Conservation (phyloP, 257 asterid genomes). For the Nicotiana sylvestris region DNA sequence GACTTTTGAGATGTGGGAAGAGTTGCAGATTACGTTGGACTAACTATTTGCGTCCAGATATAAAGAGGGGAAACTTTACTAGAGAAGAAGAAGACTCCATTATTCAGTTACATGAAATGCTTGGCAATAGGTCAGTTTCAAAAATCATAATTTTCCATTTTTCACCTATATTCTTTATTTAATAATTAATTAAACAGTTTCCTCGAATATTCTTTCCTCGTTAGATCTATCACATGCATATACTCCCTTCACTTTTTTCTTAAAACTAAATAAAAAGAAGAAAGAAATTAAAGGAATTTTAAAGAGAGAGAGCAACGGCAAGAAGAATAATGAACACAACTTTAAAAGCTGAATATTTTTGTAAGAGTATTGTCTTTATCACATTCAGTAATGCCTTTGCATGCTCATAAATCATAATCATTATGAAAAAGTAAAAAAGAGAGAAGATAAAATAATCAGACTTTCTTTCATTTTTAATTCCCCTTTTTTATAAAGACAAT, state of each 20-base stretch:
- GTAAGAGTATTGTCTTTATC: background rate
- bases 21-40: slow-evolving; percentile 59
- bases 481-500: background rate
- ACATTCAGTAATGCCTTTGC: background rate
- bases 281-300: background rate
- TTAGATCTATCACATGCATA: background rate
- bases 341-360: background rate
- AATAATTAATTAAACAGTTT: background rate
- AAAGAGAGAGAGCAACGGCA: background rate
- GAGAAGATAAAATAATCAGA: background rate
- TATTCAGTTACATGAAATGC: slow-evolving; percentile 31
- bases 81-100: slow-evolving; percentile 46
- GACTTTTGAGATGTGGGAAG: slow-evolving; percentile 62
- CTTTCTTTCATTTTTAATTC: background rate
- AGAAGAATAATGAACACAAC: background rate
- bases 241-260: background rate
- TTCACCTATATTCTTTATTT: background rate
- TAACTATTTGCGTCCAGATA: slow-evolving; percentile 53
- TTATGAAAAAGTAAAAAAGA: background rate
- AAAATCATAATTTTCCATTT: background rate
- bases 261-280: background rate
- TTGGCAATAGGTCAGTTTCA: slow-evolving; percentile 59
- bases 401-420: slow-evolving; percentile 7
- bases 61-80: slow-evolving; percentile 51
- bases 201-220: background rate